Evolutionary conservation across 2,329 filamentous ascomycete species (phyloP).

Genomic region (Xylaria sp.): DNA sequence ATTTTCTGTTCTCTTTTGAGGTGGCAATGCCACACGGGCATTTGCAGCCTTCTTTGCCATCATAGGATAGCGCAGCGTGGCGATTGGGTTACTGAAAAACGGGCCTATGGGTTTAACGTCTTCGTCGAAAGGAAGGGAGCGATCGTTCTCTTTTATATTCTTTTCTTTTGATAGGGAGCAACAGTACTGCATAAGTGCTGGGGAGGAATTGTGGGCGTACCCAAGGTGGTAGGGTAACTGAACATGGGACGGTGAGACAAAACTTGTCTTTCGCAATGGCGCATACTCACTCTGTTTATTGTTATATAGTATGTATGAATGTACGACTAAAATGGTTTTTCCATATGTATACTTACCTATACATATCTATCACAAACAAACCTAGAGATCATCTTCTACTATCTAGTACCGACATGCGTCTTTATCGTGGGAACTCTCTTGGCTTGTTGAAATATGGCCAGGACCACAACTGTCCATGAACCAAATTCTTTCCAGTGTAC

Average conservation of each 20-base stretch:
- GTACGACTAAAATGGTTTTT: constrained; percentile 29
- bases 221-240: neutral
- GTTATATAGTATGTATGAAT: constrained; percentile 35
- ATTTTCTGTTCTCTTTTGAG: constrained; percentile 39
- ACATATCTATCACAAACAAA: too few relatives aligned
- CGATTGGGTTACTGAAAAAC: constrained; percentile 39
- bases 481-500: too few relatives aligned
- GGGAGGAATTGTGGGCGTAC: neutral
- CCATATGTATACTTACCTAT: neutral
- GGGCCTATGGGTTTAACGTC: constrained; percentile 17
- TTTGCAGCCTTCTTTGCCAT: constrained; percentile 29
- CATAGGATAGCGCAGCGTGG: constrained; percentile 34
- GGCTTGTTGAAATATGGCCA: neutral
- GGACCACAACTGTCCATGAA: too few relatives aligned
- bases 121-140: constrained; percentile 16
- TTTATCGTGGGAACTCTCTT: neutral
- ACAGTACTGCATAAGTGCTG: neutral
- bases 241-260: constrained; percentile 4
- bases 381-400: neutral
- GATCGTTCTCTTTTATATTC: constrained; percentile 27
- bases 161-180: constrained; percentile 7
- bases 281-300: constrained; percentile 10
- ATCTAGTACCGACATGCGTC: neutral
- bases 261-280: constrained; percentile 14
- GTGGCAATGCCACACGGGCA: constrained; percentile 33